Evolutionary conservation across 2,329 filamentous ascomycete species (phyloP), one percentile per base, ranked within the genome.

Genomic region (Beauveria sp.): DNA sequence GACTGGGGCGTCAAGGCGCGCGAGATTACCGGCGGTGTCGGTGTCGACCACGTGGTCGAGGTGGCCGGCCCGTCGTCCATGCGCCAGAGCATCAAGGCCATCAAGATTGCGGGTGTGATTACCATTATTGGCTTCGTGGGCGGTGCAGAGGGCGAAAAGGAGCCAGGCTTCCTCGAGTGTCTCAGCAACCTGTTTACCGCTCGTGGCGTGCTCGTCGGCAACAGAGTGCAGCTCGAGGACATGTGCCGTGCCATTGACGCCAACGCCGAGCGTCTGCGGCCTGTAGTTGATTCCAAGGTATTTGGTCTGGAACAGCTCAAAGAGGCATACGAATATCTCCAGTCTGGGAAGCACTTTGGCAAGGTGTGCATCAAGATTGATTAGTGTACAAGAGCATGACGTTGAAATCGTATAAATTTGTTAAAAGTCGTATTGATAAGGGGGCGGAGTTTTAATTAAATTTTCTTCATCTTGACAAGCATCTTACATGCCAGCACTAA

Each of bases 201-300:
- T 7, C 71, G 81, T 3, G 79, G 79, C 30, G 64, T 82, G 3
- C 70, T 79, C 47, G 77, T 78, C 7, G 81, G 81, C 4, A 79
- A 63, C 66, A 70, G 78, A 18, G 49, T 69, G 3, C 76, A 80
- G 71, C 77, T 83, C 71, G 79, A 82, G 69, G 80, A 81, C 10
- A 80, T 83, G 77, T 76, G 75, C 64, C 70, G 72, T 1, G 79
- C 78, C 18, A 75, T 83, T 60, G 80, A 82, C 65, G 77, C 72
- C 22, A 74, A 74, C 53, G 76, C 78, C 5, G 57, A 60, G 12
- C 77, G 76, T 34, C 69, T 75, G 51, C 67, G 68, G n/a, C 80
- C 81, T 2, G 73, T 82, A 2, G 67, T 84, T 38, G 80, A 83
- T 67, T 62, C 68, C 38, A 75, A 73, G 65, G 67, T 75, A 3